These are phyloP conservation scores for Pseudogymnoascus sp. DNA, from an alignment of 2,329 filamentous ascomycete genomes.

Conservation along the genomic window DNA sequence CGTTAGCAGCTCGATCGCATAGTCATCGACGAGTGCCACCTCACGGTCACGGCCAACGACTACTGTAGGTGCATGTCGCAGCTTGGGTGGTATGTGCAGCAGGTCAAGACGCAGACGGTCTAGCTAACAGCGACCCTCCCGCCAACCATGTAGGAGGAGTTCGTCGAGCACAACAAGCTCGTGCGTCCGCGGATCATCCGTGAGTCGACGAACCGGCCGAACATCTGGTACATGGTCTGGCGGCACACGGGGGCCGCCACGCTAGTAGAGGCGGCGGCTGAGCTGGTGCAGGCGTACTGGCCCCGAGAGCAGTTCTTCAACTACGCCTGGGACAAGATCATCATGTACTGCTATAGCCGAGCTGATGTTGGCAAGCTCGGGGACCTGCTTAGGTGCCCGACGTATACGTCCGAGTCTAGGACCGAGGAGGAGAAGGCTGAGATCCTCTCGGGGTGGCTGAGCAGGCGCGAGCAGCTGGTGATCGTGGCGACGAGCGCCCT, in stretches of 20 bases:
- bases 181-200: slow-evolving; percentile 14
- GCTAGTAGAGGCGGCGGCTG: slow-evolving; percentile 11
- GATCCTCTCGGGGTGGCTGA: slow-evolving; percentile 12
- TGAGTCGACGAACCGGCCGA: slow-evolving; percentile 15
- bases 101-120: slow-evolving; percentile 14
- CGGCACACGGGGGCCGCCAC: neutral
- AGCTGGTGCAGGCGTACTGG: slow-evolving; percentile 12
- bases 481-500: slow-evolving; percentile 14
- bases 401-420: slow-evolving; percentile 11
- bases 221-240: slow-evolving; percentile 16
- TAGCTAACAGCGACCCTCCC: slow-evolving; percentile 15
- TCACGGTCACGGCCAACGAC: slow-evolving; percentile 15
- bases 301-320: slow-evolving; percentile 10
- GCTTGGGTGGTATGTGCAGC: slow-evolving; percentile 13
- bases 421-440: slow-evolving; percentile 12
- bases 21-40: slow-evolving; percentile 13
- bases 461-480: neutral
- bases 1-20: slow-evolving; percentile 13
- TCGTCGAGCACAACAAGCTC: slow-evolving; percentile 17
- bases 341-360: slow-evolving; percentile 15
- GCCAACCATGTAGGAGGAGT: slow-evolving; percentile 14
- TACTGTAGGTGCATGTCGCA: slow-evolving; percentile 14
- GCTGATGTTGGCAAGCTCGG: slow-evolving; percentile 11
- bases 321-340: slow-evolving; percentile 15
- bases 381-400: slow-evolving; percentile 7